phyloP scores from a whole-genome alignment of 352 stramenopile species.

The Stramenopiles sp. region DNA sequence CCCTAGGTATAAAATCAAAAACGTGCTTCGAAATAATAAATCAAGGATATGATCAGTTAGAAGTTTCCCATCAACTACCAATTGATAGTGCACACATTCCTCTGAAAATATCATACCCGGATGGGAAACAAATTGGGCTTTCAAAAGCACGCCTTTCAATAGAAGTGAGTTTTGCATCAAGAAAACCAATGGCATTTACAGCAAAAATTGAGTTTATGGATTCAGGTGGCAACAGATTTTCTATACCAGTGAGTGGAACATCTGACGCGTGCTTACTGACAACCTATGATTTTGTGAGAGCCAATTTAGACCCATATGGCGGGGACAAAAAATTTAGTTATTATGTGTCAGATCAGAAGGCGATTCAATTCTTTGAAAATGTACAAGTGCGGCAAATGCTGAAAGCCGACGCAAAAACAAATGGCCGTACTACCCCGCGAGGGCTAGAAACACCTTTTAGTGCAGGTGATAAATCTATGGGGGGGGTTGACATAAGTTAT shows the following conservation, averaged over 20 bases:
- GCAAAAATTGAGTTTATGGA: conserved; percentile 75
- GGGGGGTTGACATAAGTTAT: background rate
- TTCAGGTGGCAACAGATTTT: conserved; percentile 54
- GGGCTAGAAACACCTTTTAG: background rate
- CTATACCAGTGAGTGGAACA: conserved; percentile 51
- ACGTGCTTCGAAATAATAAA: conserved; percentile 52
- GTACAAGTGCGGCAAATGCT: background rate
- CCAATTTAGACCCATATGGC: background rate
- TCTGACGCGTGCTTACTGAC: conserved; percentile 74
- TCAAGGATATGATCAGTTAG: conserved; percentile 63
- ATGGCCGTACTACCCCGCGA: background rate
- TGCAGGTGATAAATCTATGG: background rate
- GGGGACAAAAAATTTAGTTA: conserved; percentile 2
- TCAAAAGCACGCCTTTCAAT: conserved; percentile 49
- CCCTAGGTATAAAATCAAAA: conserved; percentile 43
- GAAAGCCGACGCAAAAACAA: background rate
- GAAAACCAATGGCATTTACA: conserved; percentile 65
- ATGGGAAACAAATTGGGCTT: conserved; percentile 58
- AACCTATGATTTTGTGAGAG: conserved; percentile 51
- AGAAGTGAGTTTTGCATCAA: conserved; percentile 50
- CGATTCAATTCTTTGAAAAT: background rate
- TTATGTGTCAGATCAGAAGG: background rate
- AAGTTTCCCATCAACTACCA: conserved; percentile 52
- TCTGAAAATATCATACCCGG: conserved; percentile 58
- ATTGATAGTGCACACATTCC: conserved; percentile 48